Evolutionary conservation across 2,329 filamentous ascomycete genomes (phyloP), one percentile per base, ranked within the genome.

Genomic region (Emergomyces orientalis): DNA sequence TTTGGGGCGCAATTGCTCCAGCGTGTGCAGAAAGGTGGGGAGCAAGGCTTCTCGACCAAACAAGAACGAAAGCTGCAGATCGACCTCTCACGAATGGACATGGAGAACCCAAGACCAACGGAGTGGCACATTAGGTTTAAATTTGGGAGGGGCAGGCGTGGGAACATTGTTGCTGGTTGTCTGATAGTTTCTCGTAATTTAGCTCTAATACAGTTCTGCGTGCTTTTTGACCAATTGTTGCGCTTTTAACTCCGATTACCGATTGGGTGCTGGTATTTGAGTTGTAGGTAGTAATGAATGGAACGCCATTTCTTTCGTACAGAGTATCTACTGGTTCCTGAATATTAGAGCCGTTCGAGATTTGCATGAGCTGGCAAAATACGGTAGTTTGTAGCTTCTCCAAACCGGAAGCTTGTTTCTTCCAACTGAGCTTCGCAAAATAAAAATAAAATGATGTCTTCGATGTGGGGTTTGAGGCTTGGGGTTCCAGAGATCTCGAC

Each of bases 11-110:
- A 32, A n/a, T 59, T 45, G 56, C 56, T 47, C 56, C 56, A 45
- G 37, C 56, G 3, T 59, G 56, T 32, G 39, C 41, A 39, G 41
- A 59, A 47, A 59, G 47, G 56, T 59, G 56, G 56, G 56, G 56
- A 45, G 56, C 56, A 30, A 43, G 22, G 22, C 56, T 59, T 30
- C 56, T 59, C 14, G 25, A 32, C 56, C 56, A 47, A 59, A 45
- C 22, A 45, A 14, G 25, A 30, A 34, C 27, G 14, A 47, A 59
- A 59, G 22, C 17, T 34, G 57, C 57, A 34, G 57, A 59, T 45
- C 41, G 41, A 1, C 41, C 57, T 59, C 39, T 59, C 57, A 59
- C 57, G 19, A 59, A 59, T 27, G 57, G 57, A 45, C 57, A 47
- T 59, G 39, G 34, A 6, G 57, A 49, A 39, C 25, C 57, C 41